phyloP scores from a whole-genome alignment of 2,329 filamentous ascomycete species.

The Allantophomopsis cytisporea region DNA sequence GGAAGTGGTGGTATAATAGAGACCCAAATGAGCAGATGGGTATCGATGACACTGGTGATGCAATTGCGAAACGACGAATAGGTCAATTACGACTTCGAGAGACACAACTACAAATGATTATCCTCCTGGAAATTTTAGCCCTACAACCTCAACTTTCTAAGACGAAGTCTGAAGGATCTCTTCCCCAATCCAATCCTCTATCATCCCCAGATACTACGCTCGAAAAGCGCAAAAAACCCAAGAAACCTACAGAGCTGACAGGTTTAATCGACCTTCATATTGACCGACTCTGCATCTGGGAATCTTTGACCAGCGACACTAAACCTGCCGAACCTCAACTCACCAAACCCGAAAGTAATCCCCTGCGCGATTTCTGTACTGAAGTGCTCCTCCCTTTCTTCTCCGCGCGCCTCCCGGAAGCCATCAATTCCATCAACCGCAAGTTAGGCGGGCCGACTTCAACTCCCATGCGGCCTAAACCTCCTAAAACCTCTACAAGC shows the following conservation, averaged over 20 bases:
- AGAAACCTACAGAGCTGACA: slow-evolving; percentile 40
- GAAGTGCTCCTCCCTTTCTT: slow-evolving; percentile 77
- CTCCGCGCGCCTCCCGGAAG: slow-evolving; percentile 58
- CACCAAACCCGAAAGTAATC: slow-evolving; percentile 28
- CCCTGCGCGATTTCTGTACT: slow-evolving; percentile 62
- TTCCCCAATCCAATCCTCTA: neutral
- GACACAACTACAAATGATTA: slow-evolving; percentile 67
- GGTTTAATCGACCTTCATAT: slow-evolving; percentile 59
- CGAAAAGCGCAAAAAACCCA: slow-evolving; percentile 15
- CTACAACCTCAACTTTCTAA: slow-evolving; percentile 40
- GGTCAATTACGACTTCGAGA: slow-evolving; percentile 58
- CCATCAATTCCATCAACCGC: slow-evolving; percentile 56
- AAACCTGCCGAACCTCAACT: slow-evolving; percentile 18
- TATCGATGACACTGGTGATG: slow-evolving; percentile 28
- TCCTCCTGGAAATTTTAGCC: slow-evolving; percentile 65
- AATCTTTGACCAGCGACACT: slow-evolving; percentile 41
- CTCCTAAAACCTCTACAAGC: slow-evolving; percentile 31
- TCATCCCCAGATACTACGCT: slow-evolving; percentile 1
- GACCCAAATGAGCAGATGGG: slow-evolving; percentile 35
- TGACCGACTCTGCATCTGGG: slow-evolving; percentile 74
- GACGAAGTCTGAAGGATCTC: slow-evolving; percentile 7
- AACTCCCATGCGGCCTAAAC: slow-evolving; percentile 32
- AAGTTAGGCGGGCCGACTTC: slow-evolving; percentile 63
- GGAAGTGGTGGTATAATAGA: slow-evolving; percentile 56
- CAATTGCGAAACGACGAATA: slow-evolving; percentile 43